A percentile compares a stretch with the other conserved stretches of the same genome.
Evolutionary conservation across 495 filamentous ascomycete genomes (phyloP).

Genomic region (Cairneyella variabilis): DNA sequence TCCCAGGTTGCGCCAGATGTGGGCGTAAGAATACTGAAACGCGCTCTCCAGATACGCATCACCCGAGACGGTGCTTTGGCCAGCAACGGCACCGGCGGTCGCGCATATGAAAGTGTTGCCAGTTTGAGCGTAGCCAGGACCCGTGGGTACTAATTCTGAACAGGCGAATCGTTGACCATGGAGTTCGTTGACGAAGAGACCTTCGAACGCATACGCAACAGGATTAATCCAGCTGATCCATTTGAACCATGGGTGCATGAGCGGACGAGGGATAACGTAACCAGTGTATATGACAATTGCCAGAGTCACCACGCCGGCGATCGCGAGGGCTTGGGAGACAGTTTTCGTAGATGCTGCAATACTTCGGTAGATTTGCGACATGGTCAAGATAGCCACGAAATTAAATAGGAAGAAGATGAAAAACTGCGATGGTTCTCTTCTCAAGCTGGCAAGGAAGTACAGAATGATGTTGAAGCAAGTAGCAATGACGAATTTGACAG

Average conservation of each 20-base stretch:
- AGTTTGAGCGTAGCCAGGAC: conserved; percentile 25
- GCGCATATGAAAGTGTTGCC: conserved; percentile 53
- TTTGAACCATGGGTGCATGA: conserved; percentile 78
- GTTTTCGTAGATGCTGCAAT: conserved; percentile 76
- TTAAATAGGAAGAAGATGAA: conserved; percentile 67
- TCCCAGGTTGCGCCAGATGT: conserved; percentile 81
- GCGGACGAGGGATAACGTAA: conserved; percentile 66
- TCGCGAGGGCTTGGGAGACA: conserved; percentile 78
- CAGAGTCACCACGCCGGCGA: conserved; percentile 62
- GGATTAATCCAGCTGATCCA: conserved; percentile 85
- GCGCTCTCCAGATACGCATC: conserved; percentile 61
- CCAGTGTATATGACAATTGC: conserved; percentile 77
- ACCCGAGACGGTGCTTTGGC: conserved; percentile 56
- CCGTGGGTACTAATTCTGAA: conserved; percentile 40
- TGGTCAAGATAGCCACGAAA: conserved; percentile 56
- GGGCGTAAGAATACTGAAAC: conserved; percentile 54
- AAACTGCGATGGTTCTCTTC: conserved; percentile 50
- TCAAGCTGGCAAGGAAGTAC: conserved; percentile 69
- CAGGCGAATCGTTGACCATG: conserved; percentile 45
- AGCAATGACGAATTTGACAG: conserved; percentile 44
- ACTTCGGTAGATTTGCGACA: conserved; percentile 77
- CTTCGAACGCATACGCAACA: conserved; percentile 73
- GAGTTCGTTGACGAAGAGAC: conserved; percentile 68
- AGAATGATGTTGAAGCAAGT: conserved; percentile 47
- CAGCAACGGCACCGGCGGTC: conserved; percentile 50